Evolutionary conservation across 1,139 yeast genomes (phyloP), one percentile per base, ranked within the genome.

Genomic region (Debaryomyces nepalensis): DNA sequence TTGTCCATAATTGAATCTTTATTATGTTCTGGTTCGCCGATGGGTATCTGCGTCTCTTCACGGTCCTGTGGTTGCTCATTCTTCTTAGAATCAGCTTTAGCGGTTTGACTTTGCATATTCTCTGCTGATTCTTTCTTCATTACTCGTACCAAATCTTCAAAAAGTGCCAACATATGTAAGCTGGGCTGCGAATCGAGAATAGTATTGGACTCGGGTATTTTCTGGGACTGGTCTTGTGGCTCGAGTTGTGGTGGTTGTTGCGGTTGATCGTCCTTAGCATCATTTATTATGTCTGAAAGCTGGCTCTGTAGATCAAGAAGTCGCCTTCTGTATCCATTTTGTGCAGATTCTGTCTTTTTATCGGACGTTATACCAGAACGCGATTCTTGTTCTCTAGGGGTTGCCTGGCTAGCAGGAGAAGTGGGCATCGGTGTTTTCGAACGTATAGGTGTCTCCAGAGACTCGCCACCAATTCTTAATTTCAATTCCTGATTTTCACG

Each of bases 211-310:
- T 15, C 19, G 3, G 40, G 21, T 5, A 18, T 18, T 5, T 9
- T 20, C 6, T 11, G 33, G 4, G 16, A 3, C 19, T 27, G 20
- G 15, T 19, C 31, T 4, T 33, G 24, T 4, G 26, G 24, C 9
- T 30, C 18, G 10, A 23, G 16, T 5, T 5, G 30, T 3, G 27
- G 10, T 15, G 32, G 22, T 16, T 20, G n/a, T 20, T 18, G 20
- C 9, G 32, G 37, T 9, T 27, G 39, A 4, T 33, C 22, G 30
- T 37, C 45, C 26, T 43, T 43, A 18, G 45, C 48, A 26, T 44
- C 48, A 38, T 53, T 43, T 15, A 51, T 41, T 10, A 53, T 42
- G 9, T 43, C 49, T 2, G 55, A 55, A 51, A 53, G 47, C 24
- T 49, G 54, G 41, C 51, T 53, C 35, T 52, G 53, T 37, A 53